phyloP scores from a whole-genome alignment of 352 stramenopile species.

The Stramenopiles sp. region DNA sequence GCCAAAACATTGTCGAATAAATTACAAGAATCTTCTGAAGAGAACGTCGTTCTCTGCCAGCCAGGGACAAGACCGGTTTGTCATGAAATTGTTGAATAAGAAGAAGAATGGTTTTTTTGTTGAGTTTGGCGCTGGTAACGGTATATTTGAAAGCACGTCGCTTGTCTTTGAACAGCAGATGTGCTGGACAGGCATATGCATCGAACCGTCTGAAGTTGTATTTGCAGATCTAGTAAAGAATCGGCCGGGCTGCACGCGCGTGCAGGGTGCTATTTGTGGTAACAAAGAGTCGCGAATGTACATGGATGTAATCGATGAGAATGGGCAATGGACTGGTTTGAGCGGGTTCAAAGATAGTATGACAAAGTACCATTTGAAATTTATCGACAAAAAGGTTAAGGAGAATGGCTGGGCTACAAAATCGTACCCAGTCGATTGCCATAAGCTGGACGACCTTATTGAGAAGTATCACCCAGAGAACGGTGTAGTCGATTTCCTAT shows the following conservation, averaged over 20 bases:
- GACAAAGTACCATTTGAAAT: not conserved
- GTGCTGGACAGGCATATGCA: not conserved
- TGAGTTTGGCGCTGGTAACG: not conserved
- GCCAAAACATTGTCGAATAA: not conserved
- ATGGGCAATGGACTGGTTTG: conserved; percentile 1
- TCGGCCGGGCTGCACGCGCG: not conserved
- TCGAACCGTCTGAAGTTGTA: not conserved
- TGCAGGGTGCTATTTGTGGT: not conserved
- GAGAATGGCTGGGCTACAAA: not conserved
- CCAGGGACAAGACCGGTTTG: not conserved
- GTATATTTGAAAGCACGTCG: not conserved
- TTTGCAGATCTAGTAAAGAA: not conserved
- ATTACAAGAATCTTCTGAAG: not conserved
- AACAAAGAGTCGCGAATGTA: not conserved
- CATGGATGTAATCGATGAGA: not conserved
- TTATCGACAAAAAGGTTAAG: conserved; percentile 3
- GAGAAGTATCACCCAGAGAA: not conserved
- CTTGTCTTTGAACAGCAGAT: not conserved
- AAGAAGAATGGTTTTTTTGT: not conserved
- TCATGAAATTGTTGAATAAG: conserved; percentile 1
- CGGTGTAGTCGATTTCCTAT: not conserved
- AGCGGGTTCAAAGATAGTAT: not conserved
- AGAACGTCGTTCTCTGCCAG: not conserved
- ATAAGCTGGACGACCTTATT: not conserved
- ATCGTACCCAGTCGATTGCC: not conserved